Percentiles rank a stretch among this genome's conserved stretches.
Evolutionary conservation across 805 yeast species (phyloP).

Genomic region (Wickerhamomyces xylosicus): DNA sequence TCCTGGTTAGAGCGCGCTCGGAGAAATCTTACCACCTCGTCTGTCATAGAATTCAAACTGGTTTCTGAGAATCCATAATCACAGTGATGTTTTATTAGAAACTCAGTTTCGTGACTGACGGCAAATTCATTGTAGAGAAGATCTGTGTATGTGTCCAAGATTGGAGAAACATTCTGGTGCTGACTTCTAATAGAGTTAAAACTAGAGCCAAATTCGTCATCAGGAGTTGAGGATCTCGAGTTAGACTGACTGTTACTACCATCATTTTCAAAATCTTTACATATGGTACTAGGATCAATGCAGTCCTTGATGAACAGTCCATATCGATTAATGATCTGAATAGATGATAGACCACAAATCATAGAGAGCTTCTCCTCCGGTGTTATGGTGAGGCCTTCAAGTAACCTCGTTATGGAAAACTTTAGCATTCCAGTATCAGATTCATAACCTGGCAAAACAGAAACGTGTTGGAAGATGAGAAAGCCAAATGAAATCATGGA

Average conservation of each 20-base stretch:
- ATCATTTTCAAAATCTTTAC: neutral
- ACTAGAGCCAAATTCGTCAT: conserved; percentile 14
- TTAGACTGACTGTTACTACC: neutral
- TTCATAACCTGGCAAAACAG: conserved; percentile 2
- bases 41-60: conserved; percentile 4
- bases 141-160: conserved; percentile 3
- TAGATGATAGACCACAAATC: conserved; percentile 2
- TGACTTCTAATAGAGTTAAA: too few relatives aligned
- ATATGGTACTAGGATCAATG: conserved; percentile 3
- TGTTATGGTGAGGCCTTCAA: conserved; percentile 4
- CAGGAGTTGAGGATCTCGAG: neutral
- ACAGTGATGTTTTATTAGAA: conserved; percentile 3
- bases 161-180: too few relatives aligned
- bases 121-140: conserved; percentile 1
- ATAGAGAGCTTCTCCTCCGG: conserved; percentile 1
- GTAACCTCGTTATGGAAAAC: conserved; percentile 7
- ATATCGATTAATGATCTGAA: conserved; percentile 4
- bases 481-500: conserved; percentile 3
- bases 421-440: conserved; percentile 14
- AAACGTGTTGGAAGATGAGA: conserved; percentile 8
- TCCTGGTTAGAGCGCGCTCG: conserved; percentile 3
- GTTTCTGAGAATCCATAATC: conserved; percentile 3
- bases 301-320: conserved; percentile 13
- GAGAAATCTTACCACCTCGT: conserved; percentile 9
- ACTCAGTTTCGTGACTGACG: conserved; percentile 3